These are phyloP conservation scores for Acanthamoeba castellanii DNA, from an alignment of 208 protist genomes.

Conservation along the genomic window DNA sequence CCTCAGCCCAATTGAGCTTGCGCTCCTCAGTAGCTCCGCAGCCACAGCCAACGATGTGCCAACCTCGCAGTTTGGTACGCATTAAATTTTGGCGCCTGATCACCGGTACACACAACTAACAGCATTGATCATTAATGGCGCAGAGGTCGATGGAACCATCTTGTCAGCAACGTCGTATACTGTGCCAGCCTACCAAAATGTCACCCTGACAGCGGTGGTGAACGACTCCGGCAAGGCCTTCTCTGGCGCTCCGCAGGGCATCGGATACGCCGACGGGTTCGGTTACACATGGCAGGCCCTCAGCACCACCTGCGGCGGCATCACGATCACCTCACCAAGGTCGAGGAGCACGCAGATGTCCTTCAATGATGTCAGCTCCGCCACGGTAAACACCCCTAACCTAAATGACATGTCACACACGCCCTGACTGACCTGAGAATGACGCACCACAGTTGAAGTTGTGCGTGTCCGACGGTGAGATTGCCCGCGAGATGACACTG, in stretches of 20 bases:
- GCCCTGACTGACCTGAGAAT: background rate
- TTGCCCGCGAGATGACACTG: background rate
- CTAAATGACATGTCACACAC: too few relatives aligned
- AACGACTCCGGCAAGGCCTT: background rate
- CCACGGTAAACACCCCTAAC: background rate
- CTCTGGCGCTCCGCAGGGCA: background rate
- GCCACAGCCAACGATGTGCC: background rate
- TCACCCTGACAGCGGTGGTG: background rate
- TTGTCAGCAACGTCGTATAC: background rate
- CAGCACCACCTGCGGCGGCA: background rate
- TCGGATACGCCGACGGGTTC: background rate
- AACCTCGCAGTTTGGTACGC: background rate
- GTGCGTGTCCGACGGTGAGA: constrained; percentile 1
- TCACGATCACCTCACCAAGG: background rate
- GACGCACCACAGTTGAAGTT: background rate
- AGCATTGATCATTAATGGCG: background rate
- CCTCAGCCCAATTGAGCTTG: background rate
- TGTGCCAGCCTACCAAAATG: background rate
- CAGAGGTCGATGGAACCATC: background rate
- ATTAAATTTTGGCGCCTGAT: background rate
- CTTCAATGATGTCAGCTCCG: background rate
- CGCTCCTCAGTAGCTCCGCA: too few relatives aligned
- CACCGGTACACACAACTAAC: background rate
- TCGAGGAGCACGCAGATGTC: background rate
- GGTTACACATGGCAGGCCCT: background rate